These are phyloP conservation scores for Hypoxylon trugodes DNA, from an alignment of 495 filamentous ascomycete genomes.

Conservation along the genomic window DNA sequence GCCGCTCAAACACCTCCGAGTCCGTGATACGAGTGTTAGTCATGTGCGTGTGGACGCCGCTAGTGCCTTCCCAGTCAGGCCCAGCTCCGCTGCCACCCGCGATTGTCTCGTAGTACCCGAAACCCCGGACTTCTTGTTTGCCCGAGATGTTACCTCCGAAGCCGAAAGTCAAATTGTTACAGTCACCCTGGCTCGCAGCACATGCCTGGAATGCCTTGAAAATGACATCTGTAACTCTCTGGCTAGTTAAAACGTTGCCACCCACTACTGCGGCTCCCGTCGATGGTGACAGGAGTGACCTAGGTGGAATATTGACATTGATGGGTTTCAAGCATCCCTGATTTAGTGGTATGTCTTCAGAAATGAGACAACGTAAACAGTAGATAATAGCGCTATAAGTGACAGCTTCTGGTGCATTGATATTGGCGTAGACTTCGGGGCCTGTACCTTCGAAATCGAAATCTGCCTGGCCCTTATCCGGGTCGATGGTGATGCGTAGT, in stretches of 20 bases:
- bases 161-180: constrained; percentile 88
- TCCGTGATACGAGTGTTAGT: constrained; percentile 99
- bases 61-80: constrained; percentile 85
- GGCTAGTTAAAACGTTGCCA: constrained; percentile 90
- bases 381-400: constrained; percentile 98
- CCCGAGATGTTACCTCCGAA: constrained; percentile 82
- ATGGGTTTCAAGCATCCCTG: constrained; percentile 94
- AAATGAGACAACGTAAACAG: constrained; percentile 90
- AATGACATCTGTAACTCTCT: constrained; percentile 94
- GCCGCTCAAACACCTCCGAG: constrained; percentile 91
- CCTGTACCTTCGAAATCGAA: constrained; percentile 95
- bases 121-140: constrained; percentile 70
- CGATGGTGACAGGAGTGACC: constrained; percentile 85
- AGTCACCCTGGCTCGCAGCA: constrained; percentile 90
- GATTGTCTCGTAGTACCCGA: constrained; percentile 98
- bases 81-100: constrained; percentile 92
- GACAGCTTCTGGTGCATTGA: constrained; percentile 93
- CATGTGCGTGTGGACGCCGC: constrained; percentile 95
- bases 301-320: constrained; percentile 81
- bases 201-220: constrained; percentile 89
- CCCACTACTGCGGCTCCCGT: constrained; percentile 92
- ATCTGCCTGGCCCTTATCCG: constrained; percentile 80
- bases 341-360: constrained; percentile 93
- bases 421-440: constrained; percentile 92
- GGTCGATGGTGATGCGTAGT: constrained; percentile 85